A percentile compares a stretch with the other conserved stretches of the same genome.
phyloP scores from a whole-genome alignment of 805 yeast species.

The Nakazawaea ishiwadae region DNA sequence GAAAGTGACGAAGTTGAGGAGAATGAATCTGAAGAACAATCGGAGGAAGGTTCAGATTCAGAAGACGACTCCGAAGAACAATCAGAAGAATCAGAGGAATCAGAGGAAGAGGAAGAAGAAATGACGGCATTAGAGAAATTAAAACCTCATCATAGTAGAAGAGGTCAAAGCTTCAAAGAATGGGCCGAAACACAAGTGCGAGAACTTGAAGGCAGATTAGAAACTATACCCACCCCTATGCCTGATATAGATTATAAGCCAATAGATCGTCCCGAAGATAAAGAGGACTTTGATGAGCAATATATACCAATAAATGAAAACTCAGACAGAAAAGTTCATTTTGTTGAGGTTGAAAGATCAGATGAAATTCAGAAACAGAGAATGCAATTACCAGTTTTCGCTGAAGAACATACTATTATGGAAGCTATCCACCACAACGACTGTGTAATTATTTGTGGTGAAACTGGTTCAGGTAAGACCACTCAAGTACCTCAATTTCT shows the following conservation, averaged over 20 bases:
- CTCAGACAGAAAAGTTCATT: constrained; percentile 55
- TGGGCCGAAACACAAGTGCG: constrained; percentile 84
- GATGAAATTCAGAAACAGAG: constrained; percentile 64
- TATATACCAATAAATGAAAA: constrained; percentile 53
- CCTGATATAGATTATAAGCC: constrained; percentile 53
- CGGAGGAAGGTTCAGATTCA: constrained; percentile 23
- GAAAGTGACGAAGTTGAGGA: too few species aligned
- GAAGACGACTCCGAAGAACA: constrained; percentile 26
- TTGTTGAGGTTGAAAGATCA: constrained; percentile 62
- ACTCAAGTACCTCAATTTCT: constrained; percentile 97
- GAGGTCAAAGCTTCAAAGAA: constrained; percentile 67
- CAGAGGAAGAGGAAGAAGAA: constrained; percentile 28
- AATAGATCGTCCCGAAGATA: constrained; percentile 63
- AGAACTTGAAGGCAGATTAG: constrained; percentile 56
- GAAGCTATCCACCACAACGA: constrained; percentile 93
- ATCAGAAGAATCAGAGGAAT: constrained; percentile 27
- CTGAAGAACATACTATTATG: constrained; percentile 90
- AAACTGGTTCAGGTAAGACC: constrained; percentile 97
- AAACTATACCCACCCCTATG: constrained; percentile 38
- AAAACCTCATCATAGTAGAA: constrained; percentile 40
- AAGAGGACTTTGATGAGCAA: constrained; percentile 61
- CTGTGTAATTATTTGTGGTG: constrained; percentile 90
- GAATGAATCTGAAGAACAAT: too few species aligned
- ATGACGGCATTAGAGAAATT: constrained; percentile 24
- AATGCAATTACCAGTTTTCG: constrained; percentile 77